Conservation (phyloP, 2,329 filamentous ascomycete genomes). For the Reticulascus tulasneorum region DNA sequence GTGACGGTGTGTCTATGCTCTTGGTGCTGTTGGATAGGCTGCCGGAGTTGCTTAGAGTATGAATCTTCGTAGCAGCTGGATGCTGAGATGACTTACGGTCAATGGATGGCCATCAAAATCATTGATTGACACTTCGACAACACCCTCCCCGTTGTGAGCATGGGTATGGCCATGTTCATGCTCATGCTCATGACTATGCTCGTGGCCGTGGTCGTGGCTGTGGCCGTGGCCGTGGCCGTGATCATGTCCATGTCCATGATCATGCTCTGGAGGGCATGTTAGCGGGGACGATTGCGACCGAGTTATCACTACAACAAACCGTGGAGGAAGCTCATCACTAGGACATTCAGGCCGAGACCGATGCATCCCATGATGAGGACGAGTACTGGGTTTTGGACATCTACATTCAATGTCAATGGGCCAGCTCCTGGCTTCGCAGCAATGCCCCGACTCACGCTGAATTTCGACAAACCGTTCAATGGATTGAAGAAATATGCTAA, state of each 20-base stretch:
- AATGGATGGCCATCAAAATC: too few species aligned
- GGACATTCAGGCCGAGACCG: slow-evolving; percentile 63
- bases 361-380: slow-evolving; percentile 67
- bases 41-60: too few species aligned
- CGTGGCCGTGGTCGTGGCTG: too few species aligned
- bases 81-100: too few species aligned
- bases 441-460: slow-evolving; percentile 35
- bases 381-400: slow-evolving; percentile 59
- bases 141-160: too few species aligned
- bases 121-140: too few species aligned
- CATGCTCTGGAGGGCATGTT: too few species aligned
- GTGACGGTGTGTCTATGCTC: slow-evolving; percentile 44
- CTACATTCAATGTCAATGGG: slow-evolving; percentile 30
- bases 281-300: slow-evolving; percentile 8
- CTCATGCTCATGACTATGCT: too few species aligned
- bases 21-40: slow-evolving; percentile 35
- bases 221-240: too few species aligned
- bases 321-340: slow-evolving; percentile 63
- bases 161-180: too few species aligned
- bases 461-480: slow-evolving; percentile 65
- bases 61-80: too few species aligned
- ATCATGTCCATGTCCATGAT: too few species aligned
- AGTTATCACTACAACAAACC: slow-evolving; percentile 36
- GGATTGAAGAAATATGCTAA: slow-evolving; percentile 71
- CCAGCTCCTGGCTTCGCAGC: neutral